Percentiles rank a stretch among this genome's conserved stretches.
phyloP scores from a whole-genome alignment of 345 rosid genomes.

The Fremontodendron californicum region DNA sequence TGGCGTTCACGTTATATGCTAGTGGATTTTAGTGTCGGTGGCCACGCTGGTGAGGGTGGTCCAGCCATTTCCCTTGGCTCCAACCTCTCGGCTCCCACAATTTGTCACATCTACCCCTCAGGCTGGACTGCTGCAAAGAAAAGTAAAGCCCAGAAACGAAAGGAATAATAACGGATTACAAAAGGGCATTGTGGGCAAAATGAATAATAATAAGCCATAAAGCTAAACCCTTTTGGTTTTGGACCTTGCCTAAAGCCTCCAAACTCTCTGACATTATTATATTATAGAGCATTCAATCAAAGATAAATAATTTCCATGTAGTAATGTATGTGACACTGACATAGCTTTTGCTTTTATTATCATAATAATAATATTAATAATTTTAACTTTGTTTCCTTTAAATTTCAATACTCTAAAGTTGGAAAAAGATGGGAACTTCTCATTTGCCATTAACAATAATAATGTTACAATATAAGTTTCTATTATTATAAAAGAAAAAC shows the following conservation, averaged over 20 bases:
- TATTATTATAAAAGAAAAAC: background rate
- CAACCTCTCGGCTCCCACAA: background rate
- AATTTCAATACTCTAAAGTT: background rate
- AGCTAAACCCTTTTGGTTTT: background rate
- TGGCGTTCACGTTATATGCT: background rate
- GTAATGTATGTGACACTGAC: background rate
- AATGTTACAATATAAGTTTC: background rate
- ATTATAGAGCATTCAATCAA: background rate
- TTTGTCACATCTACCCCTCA: background rate
- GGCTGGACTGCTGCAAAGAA: too few species aligned
- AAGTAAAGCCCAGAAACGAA: background rate
- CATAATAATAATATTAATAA: background rate
- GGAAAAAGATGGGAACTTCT: background rate
- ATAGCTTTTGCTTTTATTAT: background rate
- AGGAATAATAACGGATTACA: background rate
- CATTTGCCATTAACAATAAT: background rate
- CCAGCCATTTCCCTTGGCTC: background rate
- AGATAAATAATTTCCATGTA: background rate
- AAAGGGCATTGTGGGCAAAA: background rate
- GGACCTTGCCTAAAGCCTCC: background rate
- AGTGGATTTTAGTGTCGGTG: background rate
- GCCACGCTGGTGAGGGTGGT: background rate
- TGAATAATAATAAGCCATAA: background rate
- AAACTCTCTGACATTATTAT: background rate
- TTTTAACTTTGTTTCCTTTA: background rate